Evolutionary conservation across 306 rosid genomes (phyloP).

Genomic region (Citrullus colocynthis): DNA sequence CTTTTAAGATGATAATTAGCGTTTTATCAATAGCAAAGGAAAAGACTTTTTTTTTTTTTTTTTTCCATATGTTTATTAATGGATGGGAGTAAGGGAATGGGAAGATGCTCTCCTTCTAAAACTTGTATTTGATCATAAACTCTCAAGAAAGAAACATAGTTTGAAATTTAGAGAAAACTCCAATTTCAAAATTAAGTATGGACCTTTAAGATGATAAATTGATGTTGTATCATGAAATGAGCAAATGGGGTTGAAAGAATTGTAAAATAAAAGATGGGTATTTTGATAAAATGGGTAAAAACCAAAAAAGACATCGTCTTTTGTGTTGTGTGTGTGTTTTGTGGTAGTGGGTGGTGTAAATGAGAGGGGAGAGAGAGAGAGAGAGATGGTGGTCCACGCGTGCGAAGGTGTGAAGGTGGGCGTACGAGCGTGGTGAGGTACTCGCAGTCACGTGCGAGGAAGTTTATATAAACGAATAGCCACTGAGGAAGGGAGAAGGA

Average conservation of each 20-base stretch:
- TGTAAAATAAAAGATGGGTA: neutral
- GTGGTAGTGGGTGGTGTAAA: neutral
- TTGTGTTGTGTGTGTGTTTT: neutral
- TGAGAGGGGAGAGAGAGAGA: neutral
- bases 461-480: constrained; percentile 35
- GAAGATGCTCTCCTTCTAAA: too few species aligned
- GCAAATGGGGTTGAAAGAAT: neutral
- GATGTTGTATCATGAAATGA: neutral
- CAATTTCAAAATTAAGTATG: too few species aligned
- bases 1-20: too few species aligned
- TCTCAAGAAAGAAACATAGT: too few species aligned
- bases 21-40: too few species aligned
- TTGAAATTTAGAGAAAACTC: too few species aligned
- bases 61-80: too few species aligned
- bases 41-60: too few species aligned
- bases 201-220: too few species aligned
- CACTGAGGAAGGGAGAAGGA: constrained; percentile 2
- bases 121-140: too few species aligned
- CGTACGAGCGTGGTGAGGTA: constrained; percentile 22
- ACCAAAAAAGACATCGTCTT: neutral
- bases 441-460: constrained; percentile 40
- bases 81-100: too few species aligned
- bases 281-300: neutral
- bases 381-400: constrained; percentile 5
- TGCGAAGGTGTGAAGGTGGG: constrained; percentile 8